phyloP scores from a whole-genome alignment of 2,329 filamentous ascomycete species.

The Berkeleyomyces rouxiae region DNA sequence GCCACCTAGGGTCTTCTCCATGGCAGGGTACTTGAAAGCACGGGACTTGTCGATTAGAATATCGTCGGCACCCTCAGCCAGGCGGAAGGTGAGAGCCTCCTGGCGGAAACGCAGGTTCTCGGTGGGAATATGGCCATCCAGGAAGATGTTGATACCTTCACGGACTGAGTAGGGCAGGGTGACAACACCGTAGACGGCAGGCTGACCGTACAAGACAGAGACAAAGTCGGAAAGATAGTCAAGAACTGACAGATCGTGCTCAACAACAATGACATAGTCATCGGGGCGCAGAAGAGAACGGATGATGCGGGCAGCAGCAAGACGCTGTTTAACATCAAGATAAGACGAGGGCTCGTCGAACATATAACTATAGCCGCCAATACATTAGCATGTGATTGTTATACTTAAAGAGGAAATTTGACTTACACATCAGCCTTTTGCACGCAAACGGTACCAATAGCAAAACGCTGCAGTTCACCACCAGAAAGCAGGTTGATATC shows the following conservation, averaged over 20 bases:
- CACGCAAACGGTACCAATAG: constrained; percentile 88
- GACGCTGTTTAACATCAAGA: constrained; percentile 96
- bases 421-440: constrained; percentile 69
- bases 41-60: constrained; percentile 70
- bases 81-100: constrained; percentile 88
- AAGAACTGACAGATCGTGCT: constrained; percentile 96
- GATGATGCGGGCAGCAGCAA: constrained; percentile 81
- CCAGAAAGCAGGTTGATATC: constrained; percentile 83
- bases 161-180: constrained; percentile 89
- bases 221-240: constrained; percentile 99
- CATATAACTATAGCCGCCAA: constrained; percentile 52
- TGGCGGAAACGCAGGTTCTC: constrained; percentile 98
- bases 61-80: constrained; percentile 78
- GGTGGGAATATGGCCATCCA: constrained; percentile 93
- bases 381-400: constrained; percentile 7
- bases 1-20: constrained; percentile 82
- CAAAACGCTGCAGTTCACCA: constrained; percentile 95
- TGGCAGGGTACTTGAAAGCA: constrained; percentile 71
- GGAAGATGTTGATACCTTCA: constrained; percentile 98
- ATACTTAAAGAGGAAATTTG: constrained; percentile 14
- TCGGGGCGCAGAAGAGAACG: constrained; percentile 75
- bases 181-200: constrained; percentile 93
- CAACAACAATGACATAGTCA: constrained; percentile 95
- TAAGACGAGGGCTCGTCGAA: constrained; percentile 99
- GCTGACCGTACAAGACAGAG: constrained; percentile 89